phyloP scores from a whole-genome alignment of 2,329 filamentous ascomycete species.

The Colletotrichum plurivorum region DNA sequence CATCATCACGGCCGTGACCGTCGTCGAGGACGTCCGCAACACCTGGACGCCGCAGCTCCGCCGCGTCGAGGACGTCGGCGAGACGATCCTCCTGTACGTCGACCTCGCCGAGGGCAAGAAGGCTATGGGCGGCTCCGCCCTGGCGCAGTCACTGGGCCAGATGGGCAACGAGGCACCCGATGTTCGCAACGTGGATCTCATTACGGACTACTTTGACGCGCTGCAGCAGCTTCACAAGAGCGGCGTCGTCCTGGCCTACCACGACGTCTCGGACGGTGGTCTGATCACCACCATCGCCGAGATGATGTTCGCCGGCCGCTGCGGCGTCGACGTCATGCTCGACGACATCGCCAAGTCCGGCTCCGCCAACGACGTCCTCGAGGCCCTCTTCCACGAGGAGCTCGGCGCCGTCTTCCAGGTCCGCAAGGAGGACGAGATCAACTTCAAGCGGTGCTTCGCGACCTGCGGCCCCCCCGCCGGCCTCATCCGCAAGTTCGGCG shows the following conservation, averaged over 20 bases:
- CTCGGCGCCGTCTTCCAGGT: constrained; percentile 97
- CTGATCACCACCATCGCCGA: constrained; percentile 91
- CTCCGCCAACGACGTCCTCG: constrained; percentile 75
- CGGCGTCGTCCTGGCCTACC: constrained; percentile 86
- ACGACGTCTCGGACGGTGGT: constrained; percentile 94
- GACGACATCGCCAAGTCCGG: constrained; percentile 78
- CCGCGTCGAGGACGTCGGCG: constrained; percentile 87
- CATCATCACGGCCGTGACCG: constrained; percentile 90
- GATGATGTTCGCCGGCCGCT: constrained; percentile 98
- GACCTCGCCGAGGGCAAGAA: constrained; percentile 87
- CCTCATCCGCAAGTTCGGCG: constrained; percentile 87
- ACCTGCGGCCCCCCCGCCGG: constrained; percentile 88
- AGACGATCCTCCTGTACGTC: constrained; percentile 90
- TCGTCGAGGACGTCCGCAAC: constrained; percentile 84
- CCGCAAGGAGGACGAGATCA: constrained; percentile 84
- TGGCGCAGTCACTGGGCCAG: constrained; percentile 90
- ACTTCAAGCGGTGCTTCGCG: constrained; percentile 91
- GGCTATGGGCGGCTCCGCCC: constrained; percentile 89
- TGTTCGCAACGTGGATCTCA: constrained; percentile 83
- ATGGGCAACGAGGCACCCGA: constrained; percentile 89
- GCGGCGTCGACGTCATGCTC: constrained; percentile 87
- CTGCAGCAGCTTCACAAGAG: constrained; percentile 74
- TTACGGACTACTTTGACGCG: constrained; percentile 94
- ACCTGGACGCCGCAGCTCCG: constrained; percentile 96
- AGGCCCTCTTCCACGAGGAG: constrained; percentile 94